phyloP scores from a whole-genome alignment of 768 basidiomycete species.

The Vararia minispora region DNA sequence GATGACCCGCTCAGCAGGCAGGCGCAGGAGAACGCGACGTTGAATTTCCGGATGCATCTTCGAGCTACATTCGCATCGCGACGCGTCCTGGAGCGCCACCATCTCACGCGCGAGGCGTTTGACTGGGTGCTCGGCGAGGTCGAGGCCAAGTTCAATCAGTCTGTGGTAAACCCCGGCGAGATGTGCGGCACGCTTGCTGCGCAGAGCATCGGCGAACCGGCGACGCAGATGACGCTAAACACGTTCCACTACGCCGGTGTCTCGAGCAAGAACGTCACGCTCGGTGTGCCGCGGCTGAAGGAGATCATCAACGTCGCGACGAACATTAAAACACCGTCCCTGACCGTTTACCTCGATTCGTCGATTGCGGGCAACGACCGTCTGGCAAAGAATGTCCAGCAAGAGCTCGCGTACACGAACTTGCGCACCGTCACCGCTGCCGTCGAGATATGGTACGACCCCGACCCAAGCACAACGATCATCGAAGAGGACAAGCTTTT shows the following conservation, averaged over 20 bases:
- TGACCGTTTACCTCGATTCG: conserved; percentile 81
- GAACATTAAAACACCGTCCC: conserved; percentile 96
- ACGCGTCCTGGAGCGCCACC: conserved; percentile 78
- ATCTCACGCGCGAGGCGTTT: conserved; percentile 87
- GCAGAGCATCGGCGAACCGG: conserved; percentile 98
- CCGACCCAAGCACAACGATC: conserved; percentile 81
- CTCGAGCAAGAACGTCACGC: conserved; percentile 98
- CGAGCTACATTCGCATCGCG: conserved; percentile 82
- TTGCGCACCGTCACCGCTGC: conserved; percentile 89
- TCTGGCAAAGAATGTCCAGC: conserved; percentile 80
- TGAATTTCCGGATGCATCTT: conserved; percentile 89
- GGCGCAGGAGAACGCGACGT: conserved; percentile 80
- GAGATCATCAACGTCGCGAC: conserved; percentile 99
- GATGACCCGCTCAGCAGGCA: conserved; percentile 62
- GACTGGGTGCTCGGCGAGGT: conserved; percentile 97
- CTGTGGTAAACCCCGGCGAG: conserved; percentile 88
- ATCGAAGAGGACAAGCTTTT: conserved; percentile 95
- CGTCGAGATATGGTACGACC: conserved; percentile 98
- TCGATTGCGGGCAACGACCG: conserved; percentile 49
- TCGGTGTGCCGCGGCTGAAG: conserved; percentile 97
- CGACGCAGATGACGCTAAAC: conserved; percentile 99
- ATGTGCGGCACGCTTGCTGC: conserved; percentile 99
- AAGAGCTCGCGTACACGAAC: conserved; percentile 89
- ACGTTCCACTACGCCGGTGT: conserved; percentile 99
- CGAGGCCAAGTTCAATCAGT: conserved; percentile 91